A percentile compares a stretch with the other conserved stretches of the same genome.
Evolutionary conservation across 1,284 basidiomycete genomes (phyloP).

Genomic region (Butyriboletus appendiculatus): DNA sequence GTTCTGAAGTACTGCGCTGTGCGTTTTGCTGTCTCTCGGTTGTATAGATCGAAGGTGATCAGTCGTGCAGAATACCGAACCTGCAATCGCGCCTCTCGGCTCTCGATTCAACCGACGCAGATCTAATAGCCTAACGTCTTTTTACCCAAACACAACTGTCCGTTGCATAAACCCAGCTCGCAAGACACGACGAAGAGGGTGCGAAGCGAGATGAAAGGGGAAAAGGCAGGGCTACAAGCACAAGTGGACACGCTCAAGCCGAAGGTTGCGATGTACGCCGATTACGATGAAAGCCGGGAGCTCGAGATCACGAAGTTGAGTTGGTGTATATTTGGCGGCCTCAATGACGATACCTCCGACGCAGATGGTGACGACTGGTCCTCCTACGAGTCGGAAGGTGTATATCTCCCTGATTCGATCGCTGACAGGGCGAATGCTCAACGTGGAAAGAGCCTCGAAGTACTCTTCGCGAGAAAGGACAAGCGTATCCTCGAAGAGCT

Average conservation of each 20-base stretch:
- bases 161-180: constrained; percentile 20
- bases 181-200: constrained; percentile 17
- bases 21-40: constrained; percentile 17
- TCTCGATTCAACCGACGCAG: constrained; percentile 43
- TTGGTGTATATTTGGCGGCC: constrained; percentile 61
- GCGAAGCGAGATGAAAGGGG: constrained; percentile 20
- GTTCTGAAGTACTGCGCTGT: constrained; percentile 80
- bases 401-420: constrained; percentile 84
- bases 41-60: neutral
- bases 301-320: constrained; percentile 94
- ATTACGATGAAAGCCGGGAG: constrained; percentile 95
- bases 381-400: constrained; percentile 31
- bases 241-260: constrained; percentile 71
- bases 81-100: constrained; percentile 65
- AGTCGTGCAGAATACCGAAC: constrained; percentile 65
- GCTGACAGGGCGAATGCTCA: constrained; percentile 77
- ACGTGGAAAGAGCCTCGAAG: constrained; percentile 84
- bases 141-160: constrained; percentile 26
- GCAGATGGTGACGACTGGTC: constrained; percentile 46
- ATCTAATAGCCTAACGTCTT: constrained; percentile 19
- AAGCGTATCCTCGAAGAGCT: constrained; percentile 64
- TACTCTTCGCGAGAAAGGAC: constrained; percentile 50
- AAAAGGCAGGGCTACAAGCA: constrained; percentile 39
- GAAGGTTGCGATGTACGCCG: constrained; percentile 71
- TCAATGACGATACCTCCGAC: constrained; percentile 69